These are phyloP conservation scores for Silene latifolia DNA, from an alignment of 148 eudicot species.

Conservation along the genomic window DNA sequence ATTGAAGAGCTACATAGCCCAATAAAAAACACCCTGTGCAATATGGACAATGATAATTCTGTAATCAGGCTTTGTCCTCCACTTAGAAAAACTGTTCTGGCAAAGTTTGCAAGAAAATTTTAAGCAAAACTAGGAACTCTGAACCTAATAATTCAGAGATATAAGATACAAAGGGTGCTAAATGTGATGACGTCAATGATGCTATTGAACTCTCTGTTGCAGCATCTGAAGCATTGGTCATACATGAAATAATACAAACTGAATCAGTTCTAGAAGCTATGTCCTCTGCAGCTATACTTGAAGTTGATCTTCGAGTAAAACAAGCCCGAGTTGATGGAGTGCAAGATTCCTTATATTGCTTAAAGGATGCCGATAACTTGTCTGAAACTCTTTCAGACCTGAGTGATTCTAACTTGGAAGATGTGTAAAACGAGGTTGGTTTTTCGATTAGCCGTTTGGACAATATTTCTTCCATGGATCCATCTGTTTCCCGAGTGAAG, in stretches of 20 bases:
- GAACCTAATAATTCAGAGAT: slow-evolving; percentile 18
- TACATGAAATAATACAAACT: slow-evolving; percentile 46
- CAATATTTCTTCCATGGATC: slow-evolving; percentile 24
- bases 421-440: slow-evolving; percentile 73
- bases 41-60: slow-evolving; percentile 24
- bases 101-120: slow-evolving; percentile 14
- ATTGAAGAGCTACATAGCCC: slow-evolving; percentile 20
- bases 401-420: slow-evolving; percentile 57
- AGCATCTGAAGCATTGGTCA: slow-evolving; percentile 84
- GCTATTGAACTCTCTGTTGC: slow-evolving; percentile 81
- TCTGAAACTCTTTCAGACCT: slow-evolving; percentile 50
- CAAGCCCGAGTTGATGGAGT: slow-evolving; percentile 56
- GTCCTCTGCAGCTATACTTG: slow-evolving; percentile 54
- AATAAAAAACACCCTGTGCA: slow-evolving; percentile 13
- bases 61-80: slow-evolving; percentile 20
- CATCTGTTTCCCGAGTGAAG: slow-evolving; percentile 52
- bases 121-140: slow-evolving; percentile 19
- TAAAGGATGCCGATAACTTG: slow-evolving; percentile 27
- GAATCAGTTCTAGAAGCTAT: slow-evolving; percentile 29
- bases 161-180: slow-evolving; percentile 23
- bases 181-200: slow-evolving; percentile 36
- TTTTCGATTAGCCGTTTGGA: slow-evolving; percentile 26
- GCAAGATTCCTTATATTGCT: slow-evolving; percentile 21
- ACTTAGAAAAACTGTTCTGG: slow-evolving; percentile 23
- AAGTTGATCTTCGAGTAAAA: slow-evolving; percentile 71